Evolutionary conservation across 208 protist species (phyloP).

Genomic region (Trypanosoma congolense): DNA sequence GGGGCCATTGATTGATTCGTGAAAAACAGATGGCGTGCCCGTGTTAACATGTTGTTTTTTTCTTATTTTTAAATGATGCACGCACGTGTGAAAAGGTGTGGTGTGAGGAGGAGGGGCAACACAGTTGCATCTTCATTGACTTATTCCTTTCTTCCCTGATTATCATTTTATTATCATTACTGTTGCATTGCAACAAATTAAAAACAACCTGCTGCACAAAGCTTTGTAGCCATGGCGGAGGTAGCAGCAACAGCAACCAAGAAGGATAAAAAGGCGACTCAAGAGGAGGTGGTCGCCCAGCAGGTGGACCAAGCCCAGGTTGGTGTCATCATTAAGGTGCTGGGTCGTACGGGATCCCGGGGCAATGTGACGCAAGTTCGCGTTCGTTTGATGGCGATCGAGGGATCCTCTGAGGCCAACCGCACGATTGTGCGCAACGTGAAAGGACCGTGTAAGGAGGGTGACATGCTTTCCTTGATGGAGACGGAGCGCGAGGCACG

Average conservation of each 20-base stretch:
- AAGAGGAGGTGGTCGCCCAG: constrained; percentile 73
- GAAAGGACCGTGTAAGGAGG: constrained; percentile 98
- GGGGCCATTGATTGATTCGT: too few species aligned
- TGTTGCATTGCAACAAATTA: constrained; percentile 18
- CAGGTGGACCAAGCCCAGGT: constrained; percentile 85
- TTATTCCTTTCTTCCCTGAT: constrained; percentile 6
- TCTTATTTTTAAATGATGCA: too few species aligned
- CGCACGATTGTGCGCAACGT: constrained; percentile 99
- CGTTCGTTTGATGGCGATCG: constrained; percentile 92
- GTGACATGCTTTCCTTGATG: constrained; percentile 98
- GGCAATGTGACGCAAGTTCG: constrained; percentile 99
- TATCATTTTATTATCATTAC: constrained; percentile 8
- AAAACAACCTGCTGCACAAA: too few species aligned
- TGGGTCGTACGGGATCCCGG: constrained; percentile 99
- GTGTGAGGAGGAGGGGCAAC: too few species aligned
- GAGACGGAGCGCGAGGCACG: constrained; percentile 99
- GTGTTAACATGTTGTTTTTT: too few species aligned
- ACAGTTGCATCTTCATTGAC: not conserved
- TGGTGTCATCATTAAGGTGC: constrained; percentile 96
- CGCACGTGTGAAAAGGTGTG: too few species aligned
- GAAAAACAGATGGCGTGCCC: too few species aligned
- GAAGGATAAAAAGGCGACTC: constrained; percentile 79
- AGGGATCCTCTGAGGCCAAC: constrained; percentile 82
- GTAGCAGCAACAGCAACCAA: constrained; percentile 39
- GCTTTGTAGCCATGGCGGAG: constrained; percentile 20